Evolutionary conservation across 2,329 filamentous ascomycete species (phyloP).

Genomic region (Monilinia fructigena): DNA sequence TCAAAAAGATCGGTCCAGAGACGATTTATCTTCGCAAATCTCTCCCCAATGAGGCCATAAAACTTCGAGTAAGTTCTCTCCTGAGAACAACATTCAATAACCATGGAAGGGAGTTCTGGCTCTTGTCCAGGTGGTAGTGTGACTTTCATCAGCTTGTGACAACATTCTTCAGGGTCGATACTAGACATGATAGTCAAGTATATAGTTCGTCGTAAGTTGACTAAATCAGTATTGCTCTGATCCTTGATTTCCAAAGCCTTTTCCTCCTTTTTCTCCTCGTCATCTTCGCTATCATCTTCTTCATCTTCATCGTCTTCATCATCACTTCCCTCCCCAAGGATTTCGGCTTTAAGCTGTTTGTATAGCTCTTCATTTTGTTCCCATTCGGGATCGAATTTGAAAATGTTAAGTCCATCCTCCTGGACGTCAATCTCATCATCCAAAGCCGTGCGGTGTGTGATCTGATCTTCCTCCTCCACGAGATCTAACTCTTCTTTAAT

Average conservation of each 20-base stretch:
- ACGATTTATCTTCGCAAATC: constrained; percentile 93
- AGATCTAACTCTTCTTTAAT: constrained; percentile 91
- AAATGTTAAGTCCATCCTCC: constrained; percentile 89
- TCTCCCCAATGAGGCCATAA: constrained; percentile 89
- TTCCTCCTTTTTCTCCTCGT: constrained; percentile 74
- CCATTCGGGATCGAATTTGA: constrained; percentile 89
- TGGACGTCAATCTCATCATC: constrained; percentile 83
- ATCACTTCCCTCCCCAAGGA: constrained; percentile 88
- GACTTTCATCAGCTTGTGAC: constrained; percentile 95
- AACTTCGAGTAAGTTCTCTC: constrained; percentile 98
- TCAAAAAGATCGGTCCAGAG: constrained; percentile 94
- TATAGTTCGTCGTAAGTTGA: constrained; percentile 89
- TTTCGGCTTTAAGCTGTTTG: constrained; percentile 86
- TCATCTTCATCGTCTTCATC: constrained; percentile 68
- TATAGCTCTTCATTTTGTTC: constrained; percentile 91
- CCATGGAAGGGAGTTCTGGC: constrained; percentile 89
- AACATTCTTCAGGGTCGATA: constrained; percentile 93
- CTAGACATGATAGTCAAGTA: constrained; percentile 98
- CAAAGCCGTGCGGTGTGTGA: constrained; percentile 81
- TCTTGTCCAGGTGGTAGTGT: constrained; percentile 84
- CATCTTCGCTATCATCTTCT: constrained; percentile 64
- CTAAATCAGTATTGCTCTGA: constrained; percentile 91
- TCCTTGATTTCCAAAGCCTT: constrained; percentile 95
- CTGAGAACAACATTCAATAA: constrained; percentile 94
- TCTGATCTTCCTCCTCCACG: constrained; percentile 96